A percentile compares a stretch with the other conserved stretches of the same genome.
Conservation (phyloP, 176 grass and related monocot species). For the Ensete ventricosum region DNA sequence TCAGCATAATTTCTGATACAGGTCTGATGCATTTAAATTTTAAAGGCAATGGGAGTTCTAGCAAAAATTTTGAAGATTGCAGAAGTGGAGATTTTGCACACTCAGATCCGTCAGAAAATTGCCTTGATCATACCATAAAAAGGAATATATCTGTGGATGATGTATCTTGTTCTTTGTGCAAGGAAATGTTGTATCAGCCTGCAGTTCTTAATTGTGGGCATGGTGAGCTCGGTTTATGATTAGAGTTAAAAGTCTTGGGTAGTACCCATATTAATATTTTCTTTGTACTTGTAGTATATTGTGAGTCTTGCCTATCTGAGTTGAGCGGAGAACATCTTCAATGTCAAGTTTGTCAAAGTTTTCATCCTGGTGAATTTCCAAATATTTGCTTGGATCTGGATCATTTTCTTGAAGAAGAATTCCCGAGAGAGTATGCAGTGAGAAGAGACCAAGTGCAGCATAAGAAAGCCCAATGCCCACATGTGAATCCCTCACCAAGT, state of each 20-base stretch:
- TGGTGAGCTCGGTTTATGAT: conserved; percentile 43
- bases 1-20: not conserved
- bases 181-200: conserved; percentile 59
- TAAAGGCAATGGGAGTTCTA: conserved; percentile 9
- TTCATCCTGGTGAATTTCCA: conserved; percentile 65
- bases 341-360: conserved; percentile 61
- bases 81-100: not conserved
- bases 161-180: conserved; percentile 55
- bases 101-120: not conserved
- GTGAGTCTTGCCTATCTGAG: conserved; percentile 38
- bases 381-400: conserved; percentile 79
- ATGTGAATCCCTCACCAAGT: conserved; percentile 45
- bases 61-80: not conserved
- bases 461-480: conserved; percentile 27
- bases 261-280: conserved; percentile 16
- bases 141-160: conserved; percentile 54
- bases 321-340: conserved; percentile 36
- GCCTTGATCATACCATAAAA: conserved; percentile 13
- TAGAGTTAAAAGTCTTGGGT: not conserved
- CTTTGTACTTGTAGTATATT: conserved; percentile 44
- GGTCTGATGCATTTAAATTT: not conserved
- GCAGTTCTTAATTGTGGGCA: conserved; percentile 95
- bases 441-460: conserved; percentile 36
- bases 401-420: conserved; percentile 78
- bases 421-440: conserved; percentile 58